phyloP scores from a whole-genome alignment of 2,329 filamentous ascomycete species.

The Decorospora gaudefroyi region DNA sequence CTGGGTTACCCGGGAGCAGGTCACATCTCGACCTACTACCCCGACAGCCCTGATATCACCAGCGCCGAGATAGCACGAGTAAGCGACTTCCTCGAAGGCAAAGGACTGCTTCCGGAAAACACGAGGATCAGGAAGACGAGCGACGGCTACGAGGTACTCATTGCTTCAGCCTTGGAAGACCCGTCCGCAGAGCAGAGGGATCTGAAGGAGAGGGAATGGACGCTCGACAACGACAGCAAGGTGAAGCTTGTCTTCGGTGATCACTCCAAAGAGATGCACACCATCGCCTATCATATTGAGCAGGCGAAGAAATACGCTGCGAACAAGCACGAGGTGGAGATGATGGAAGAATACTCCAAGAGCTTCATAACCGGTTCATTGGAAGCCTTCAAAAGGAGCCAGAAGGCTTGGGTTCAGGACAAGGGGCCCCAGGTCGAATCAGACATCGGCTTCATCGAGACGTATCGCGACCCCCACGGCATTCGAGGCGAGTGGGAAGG shows the following conservation, averaged over 20 bases:
- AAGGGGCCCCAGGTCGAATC: slow-evolving; percentile 57
- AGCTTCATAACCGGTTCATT: slow-evolving; percentile 57
- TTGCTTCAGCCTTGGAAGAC: slow-evolving; percentile 52
- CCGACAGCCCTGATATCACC: slow-evolving; percentile 54
- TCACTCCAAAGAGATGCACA: slow-evolving; percentile 53
- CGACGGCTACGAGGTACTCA: slow-evolving; percentile 54
- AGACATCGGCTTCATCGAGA: slow-evolving; percentile 61
- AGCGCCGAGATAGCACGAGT: slow-evolving; percentile 54
- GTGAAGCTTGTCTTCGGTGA: slow-evolving; percentile 54
- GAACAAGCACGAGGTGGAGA: slow-evolving; percentile 52
- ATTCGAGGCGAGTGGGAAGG: slow-evolving; percentile 60
- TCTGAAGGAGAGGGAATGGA: slow-evolving; percentile 53
- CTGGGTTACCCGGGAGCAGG: slow-evolving; percentile 56
- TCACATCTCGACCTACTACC: slow-evolving; percentile 58
- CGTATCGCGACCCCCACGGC: slow-evolving; percentile 60
- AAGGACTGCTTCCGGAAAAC: slow-evolving; percentile 56
- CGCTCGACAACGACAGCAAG: slow-evolving; percentile 53
- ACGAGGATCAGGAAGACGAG: slow-evolving; percentile 54
- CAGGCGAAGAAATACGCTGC: slow-evolving; percentile 55
- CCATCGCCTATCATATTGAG: slow-evolving; percentile 52
- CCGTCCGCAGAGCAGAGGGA: slow-evolving; percentile 50
- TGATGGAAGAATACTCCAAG: slow-evolving; percentile 55
- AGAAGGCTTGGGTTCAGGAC: slow-evolving; percentile 59
- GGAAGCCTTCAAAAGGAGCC: slow-evolving; percentile 56
- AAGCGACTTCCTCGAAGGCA: slow-evolving; percentile 53